Conservation (phyloP, 495 filamentous ascomycete genomes). For the Hypoxylon fragiforme region DNA sequence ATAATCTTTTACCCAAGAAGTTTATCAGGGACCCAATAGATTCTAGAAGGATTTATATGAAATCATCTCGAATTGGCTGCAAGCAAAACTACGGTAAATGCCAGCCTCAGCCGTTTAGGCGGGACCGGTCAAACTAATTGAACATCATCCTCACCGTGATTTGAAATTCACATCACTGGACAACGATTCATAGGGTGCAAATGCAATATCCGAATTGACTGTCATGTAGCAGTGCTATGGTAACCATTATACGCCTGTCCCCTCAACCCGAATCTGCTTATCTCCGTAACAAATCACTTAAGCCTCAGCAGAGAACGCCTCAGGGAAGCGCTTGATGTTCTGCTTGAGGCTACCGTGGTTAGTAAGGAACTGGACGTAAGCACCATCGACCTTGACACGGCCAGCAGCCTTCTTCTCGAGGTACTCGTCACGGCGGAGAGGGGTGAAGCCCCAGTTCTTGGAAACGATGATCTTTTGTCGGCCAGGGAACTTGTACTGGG, state of each 20-base stretch:
- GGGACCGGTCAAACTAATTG: too few relatives aligned
- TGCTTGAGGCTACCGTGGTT: slow-evolving; percentile 82
- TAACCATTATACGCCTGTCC: slow-evolving; percentile 43
- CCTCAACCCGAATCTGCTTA: slow-evolving; percentile 44
- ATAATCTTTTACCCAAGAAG: too few relatives aligned
- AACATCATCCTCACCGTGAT: too few relatives aligned
- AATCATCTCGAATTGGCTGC: too few relatives aligned
- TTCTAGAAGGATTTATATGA: too few relatives aligned
- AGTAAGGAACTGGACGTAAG: slow-evolving; percentile 97
- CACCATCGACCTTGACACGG: slow-evolving; percentile 90
- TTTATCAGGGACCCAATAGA: too few relatives aligned
- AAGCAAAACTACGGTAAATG: too few relatives aligned
- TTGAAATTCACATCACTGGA: too few relatives aligned
- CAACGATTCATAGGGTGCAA: slow-evolving; percentile 24
- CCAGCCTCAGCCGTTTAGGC: too few relatives aligned
- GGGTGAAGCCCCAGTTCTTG: slow-evolving; percentile 99
- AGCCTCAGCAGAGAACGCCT: slow-evolving; percentile 69
- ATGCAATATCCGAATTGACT: slow-evolving; percentile 45
- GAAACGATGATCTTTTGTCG: slow-evolving; percentile 99
- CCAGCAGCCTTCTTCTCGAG: slow-evolving; percentile 86
- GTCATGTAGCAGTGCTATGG: slow-evolving; percentile 42
- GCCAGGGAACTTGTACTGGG: slow-evolving; percentile 99
- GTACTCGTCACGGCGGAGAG: slow-evolving; percentile 96
- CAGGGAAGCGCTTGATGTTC: slow-evolving; percentile 92
- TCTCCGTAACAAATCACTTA: slow-evolving; percentile 34